Evolutionary conservation across 768 basidiomycete species (phyloP).

Genomic region (Chalciporus piperatus): DNA sequence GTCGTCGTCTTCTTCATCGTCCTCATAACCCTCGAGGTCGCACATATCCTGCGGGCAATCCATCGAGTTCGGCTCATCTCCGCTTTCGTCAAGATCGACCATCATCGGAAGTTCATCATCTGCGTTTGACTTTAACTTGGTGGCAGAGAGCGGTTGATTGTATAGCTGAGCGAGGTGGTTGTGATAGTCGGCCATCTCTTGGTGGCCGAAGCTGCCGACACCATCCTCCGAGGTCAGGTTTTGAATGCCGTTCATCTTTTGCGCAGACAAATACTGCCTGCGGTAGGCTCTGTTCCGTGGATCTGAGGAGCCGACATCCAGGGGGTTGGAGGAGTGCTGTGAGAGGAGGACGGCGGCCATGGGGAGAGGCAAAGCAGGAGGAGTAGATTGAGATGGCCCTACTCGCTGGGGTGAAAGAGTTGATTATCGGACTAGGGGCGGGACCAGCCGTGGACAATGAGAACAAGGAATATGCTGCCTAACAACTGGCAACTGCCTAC

Average conservation of each 20-base stretch:
- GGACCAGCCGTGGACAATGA: background rate
- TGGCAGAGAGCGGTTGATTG: conserved; percentile 22
- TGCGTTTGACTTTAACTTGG: conserved; percentile 19
- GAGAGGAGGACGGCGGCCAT: conserved; percentile 50
- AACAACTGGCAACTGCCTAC: no score
- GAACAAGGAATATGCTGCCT: conserved; percentile 1
- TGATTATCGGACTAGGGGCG: background rate
- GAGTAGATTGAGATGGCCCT: background rate
- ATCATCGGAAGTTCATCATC: conserved; percentile 26
- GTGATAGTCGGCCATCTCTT: conserved; percentile 47
- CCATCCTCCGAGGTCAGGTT: conserved; percentile 53
- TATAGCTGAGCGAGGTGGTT: conserved; percentile 48
- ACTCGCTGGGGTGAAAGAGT: background rate
- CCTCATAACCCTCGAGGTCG: conserved; percentile 34
- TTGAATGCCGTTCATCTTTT: conserved; percentile 30
- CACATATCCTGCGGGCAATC: conserved; percentile 39
- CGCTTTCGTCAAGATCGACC: conserved; percentile 50
- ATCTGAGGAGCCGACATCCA: conserved; percentile 66
- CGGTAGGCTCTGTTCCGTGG: conserved; percentile 46
- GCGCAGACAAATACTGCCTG: conserved; percentile 36
- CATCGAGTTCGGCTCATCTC: conserved; percentile 33
- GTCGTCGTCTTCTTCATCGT: conserved; percentile 34
- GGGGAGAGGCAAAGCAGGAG: background rate
- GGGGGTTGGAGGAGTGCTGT: conserved; percentile 72
- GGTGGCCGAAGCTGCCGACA: conserved; percentile 34